These are phyloP conservation scores for Tetracentron sinense DNA, from an alignment of 164 flowering plant species.

Conservation along the genomic window DNA sequence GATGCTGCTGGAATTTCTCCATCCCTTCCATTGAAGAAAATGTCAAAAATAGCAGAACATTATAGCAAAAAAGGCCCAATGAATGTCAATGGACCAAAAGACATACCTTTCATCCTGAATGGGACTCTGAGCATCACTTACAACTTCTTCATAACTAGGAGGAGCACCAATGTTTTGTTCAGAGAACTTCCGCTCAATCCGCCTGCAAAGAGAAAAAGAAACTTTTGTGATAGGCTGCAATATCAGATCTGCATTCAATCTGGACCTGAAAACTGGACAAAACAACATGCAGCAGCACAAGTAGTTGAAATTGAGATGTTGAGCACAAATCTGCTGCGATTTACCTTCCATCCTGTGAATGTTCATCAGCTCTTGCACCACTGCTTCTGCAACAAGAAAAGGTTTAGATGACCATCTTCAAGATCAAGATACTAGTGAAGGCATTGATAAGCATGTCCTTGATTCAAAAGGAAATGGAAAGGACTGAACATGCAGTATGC, in stretches of 20 bases:
- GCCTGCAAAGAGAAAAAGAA: constrained; percentile 25
- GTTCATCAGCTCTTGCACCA: constrained; percentile 62
- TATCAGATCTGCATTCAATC: not conserved
- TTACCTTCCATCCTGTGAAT: constrained; percentile 84
- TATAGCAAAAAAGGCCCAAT: not conserved
- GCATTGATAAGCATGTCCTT: not conserved
- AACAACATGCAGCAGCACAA: not conserved
- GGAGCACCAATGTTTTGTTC: constrained; percentile 79
- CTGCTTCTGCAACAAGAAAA: constrained; percentile 50
- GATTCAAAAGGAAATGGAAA: not conserved
- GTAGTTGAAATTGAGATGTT: not conserved
- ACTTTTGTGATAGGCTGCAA: not conserved
- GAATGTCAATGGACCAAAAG: not conserved
- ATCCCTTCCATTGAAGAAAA: constrained; percentile 38
- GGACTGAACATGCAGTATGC: not conserved
- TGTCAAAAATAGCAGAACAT: constrained; percentile 9
- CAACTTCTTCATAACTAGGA: constrained; percentile 91
- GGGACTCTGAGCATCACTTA: constrained; percentile 53
- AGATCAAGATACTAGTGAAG: not conserved
- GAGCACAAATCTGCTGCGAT: not conserved
- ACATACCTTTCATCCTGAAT: constrained; percentile 63
- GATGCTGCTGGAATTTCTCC: constrained; percentile 44
- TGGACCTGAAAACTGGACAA: not conserved
- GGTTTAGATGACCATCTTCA: not conserved
- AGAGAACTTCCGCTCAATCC: constrained; percentile 57